These are phyloP conservation scores for Arthrobotrys sphaeroides DNA, from an alignment of 2,329 filamentous ascomycete species.

Conservation along the genomic window DNA sequence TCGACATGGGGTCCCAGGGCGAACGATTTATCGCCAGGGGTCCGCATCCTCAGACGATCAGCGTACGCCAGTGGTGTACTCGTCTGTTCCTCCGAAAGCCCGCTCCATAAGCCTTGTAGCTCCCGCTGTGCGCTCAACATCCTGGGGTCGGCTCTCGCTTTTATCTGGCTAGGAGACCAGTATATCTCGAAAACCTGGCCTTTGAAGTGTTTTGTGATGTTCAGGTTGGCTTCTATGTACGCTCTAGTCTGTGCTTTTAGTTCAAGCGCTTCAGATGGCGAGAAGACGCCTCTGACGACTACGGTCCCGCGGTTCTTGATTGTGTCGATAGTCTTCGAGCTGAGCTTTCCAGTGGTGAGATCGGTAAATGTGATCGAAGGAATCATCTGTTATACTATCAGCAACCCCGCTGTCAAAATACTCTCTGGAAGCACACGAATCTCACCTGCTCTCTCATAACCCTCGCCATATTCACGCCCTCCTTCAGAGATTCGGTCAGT, in stretches of 20 bases:
- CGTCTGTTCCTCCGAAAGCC: constrained; percentile 64
- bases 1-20: constrained; percentile 78
- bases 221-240: constrained; percentile 71
- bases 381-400: constrained; percentile 62
- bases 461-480: constrained; percentile 66
- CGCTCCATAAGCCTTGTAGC: constrained; percentile 73
- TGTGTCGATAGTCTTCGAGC: constrained; percentile 60
- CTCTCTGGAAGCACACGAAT: neutral
- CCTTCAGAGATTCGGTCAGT: constrained; percentile 63
- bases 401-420: neutral
- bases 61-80: constrained; percentile 74
- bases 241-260: constrained; percentile 73
- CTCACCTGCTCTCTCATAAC: constrained; percentile 63
- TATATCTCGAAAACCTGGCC: constrained; percentile 78
- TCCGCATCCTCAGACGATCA: constrained; percentile 76
- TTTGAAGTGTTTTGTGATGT: constrained; percentile 73
- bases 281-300: constrained; percentile 73
- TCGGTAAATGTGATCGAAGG: constrained; percentile 67
- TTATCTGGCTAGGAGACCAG: constrained; percentile 75
- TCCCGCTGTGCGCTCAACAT: constrained; percentile 70
- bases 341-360: constrained; percentile 60
- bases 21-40: constrained; percentile 75
- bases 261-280: constrained; percentile 70
- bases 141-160: constrained; percentile 73
- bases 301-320: constrained; percentile 71